Conservation (phyloP, 1,284 basidiomycete species). For the Fistulina hepatica region DNA sequence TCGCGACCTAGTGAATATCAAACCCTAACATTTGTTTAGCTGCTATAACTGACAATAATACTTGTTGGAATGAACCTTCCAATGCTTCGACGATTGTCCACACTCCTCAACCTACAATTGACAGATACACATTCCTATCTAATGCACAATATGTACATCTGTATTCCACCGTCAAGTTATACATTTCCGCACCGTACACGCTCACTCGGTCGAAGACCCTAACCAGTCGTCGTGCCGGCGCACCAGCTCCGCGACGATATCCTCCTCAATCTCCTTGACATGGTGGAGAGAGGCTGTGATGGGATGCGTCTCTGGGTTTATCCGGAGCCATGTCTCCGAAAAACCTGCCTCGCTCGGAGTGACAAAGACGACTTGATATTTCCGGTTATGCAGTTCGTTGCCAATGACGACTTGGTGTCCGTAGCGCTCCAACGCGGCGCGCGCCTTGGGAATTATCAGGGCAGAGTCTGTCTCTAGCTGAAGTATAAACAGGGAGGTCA, state of each 20-base stretch:
- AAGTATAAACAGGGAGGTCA: neutral
- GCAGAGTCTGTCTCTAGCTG: constrained; percentile 87
- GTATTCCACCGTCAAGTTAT: too few species aligned
- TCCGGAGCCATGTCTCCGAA: constrained; percentile 64
- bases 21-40: too few species aligned
- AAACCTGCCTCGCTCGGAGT: constrained; percentile 25
- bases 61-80: too few species aligned
- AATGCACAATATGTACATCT: too few species aligned
- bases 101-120: too few species aligned
- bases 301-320: constrained; percentile 26
- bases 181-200: too few species aligned
- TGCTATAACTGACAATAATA: too few species aligned
- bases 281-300: constrained; percentile 25
- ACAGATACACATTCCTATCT: too few species aligned
- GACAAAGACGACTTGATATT: constrained; percentile 89
- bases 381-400: constrained; percentile 84
- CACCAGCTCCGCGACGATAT: constrained; percentile 74
- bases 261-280: constrained; percentile 87
- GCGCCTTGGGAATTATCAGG: constrained; percentile 86
- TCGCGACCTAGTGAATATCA: too few species aligned
- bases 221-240: constrained; percentile 70
- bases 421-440: constrained; percentile 80
- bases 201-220: too few species aligned
- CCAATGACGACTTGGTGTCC: constrained; percentile 97
- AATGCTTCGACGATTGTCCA: too few species aligned